Base-by-base conservation (phyloP, 2,329 filamentous ascomycete species). In the Exophiala sp. region DNA sequence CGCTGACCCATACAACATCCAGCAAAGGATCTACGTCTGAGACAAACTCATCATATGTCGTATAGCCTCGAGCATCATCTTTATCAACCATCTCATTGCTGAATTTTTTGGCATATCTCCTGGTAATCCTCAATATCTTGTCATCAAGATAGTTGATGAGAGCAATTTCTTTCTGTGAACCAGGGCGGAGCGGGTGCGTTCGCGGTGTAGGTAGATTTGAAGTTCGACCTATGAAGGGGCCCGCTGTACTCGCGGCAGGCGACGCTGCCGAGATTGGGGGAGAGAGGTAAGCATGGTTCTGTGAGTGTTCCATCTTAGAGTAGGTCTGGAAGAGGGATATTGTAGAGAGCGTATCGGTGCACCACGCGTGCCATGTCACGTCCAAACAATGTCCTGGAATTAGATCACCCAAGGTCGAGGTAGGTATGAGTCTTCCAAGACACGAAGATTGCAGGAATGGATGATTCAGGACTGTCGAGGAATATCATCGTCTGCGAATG, bases 1-100 rank as follows among this genome's bases (percentile, higher is more conserved):
- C 89, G 29, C 86, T 89, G 18, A 89, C 80, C 92, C 92, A 97
- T 4, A 96, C 72, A 6, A 95, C 80, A 68, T 95, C 87, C 12
- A 95, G 73, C 10, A 96, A 68, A 5, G 78, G 78, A 52, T 91
- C 87, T 1, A 95, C 70, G 65, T 96, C 90, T 52, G 75, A 81
- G 50, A 83, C 89, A 3, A 90, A 80, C 65, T 91, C 86, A 46
- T 75, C 77, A 68, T 92, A 88, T 47, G 72, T 81, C 50, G 75
- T 73, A 59, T 86, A 87, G 1, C 81, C 81, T 33, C 71, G 68
- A 3, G 72, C 72, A 11, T 69, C 66, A 46, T 72, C 72, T 59
- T 63, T 24, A 67, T 60, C 50, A 12, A 50, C 32, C 58, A 14
- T 64, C 63, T 43, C 62, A 49, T 58, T 63, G 50, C 67, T 71